phyloP scores from a whole-genome alignment of 768 basidiomycete species.

The Boletus patriciae region DNA sequence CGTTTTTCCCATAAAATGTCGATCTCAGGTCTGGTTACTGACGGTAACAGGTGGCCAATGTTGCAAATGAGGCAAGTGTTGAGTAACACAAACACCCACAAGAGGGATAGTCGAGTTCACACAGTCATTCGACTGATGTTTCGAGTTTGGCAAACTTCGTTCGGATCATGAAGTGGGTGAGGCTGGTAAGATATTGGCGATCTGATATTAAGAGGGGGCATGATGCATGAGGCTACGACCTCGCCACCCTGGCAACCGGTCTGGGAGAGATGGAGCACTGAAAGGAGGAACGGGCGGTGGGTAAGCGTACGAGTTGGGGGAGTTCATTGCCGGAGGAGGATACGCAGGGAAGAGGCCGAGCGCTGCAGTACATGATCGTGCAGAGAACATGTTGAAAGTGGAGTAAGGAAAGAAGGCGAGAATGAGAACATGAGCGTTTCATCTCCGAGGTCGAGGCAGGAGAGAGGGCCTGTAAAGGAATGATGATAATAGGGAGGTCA shows the following conservation, averaged over 20 bases:
- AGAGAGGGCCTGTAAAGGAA: constrained; percentile 20
- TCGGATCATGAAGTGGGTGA: constrained; percentile 34
- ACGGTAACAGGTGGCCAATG: background rate
- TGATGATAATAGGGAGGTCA: constrained; percentile 23
- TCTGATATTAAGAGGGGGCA: constrained; percentile 32
- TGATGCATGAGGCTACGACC: constrained; percentile 29
- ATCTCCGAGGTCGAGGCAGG: constrained; percentile 35
- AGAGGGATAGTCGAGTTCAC: constrained; percentile 16
- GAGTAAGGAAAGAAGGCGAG: constrained; percentile 27
- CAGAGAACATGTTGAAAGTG: constrained; percentile 32
- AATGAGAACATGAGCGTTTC: constrained; percentile 34
- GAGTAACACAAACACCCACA: constrained; percentile 7
- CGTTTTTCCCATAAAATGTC: constrained; percentile 7
- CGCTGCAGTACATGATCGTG: constrained; percentile 22
- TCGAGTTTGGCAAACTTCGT: constrained; percentile 15
- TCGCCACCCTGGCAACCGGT: background rate
- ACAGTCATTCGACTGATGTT: constrained; percentile 24
- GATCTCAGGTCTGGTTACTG: constrained; percentile 7
- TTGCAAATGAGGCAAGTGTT: constrained; percentile 15
- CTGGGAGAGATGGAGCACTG: constrained; percentile 1
- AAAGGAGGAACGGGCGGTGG: background rate
- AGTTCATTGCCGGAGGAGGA: constrained; percentile 28
- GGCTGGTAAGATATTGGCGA: constrained; percentile 28
- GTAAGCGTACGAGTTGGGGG: background rate
- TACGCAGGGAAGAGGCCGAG: constrained; percentile 15